Evolutionary conservation across 1,139 yeast genomes (phyloP), one percentile per base, ranked within the genome.

Genomic region (Candida sp.): DNA sequence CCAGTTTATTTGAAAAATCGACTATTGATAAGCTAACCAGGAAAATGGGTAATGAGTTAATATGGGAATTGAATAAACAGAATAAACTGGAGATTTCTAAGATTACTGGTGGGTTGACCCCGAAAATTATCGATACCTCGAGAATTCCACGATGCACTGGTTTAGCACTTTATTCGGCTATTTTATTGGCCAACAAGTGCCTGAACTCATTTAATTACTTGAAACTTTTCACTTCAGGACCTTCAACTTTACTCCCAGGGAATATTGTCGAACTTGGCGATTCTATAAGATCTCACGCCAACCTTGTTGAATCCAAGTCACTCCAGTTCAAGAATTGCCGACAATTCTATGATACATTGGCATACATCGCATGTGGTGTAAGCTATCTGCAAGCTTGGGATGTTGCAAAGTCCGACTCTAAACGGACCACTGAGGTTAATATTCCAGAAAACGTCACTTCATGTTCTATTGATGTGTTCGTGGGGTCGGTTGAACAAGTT

Each of bases 401-500:
- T 8, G 43, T 48, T 25, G 61, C 71, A 0, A 45, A 46, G 23
- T 38, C 43, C 5, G 39, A 43, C 2, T 52, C 64, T 2, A 53
- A 52, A 2, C 69, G 63, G 37, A 55, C 66, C 5, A 60, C 68
- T 2, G 61, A 61, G 29, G 57, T 49, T 42, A 53, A 54, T 6
- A 49, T 62, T 1, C 46, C 44, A 8, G 47, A 45, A 3, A 45
- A 45, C 7, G 30, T 50, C 2, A 68, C 75, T 0, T 55, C 52
- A 19, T 70, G 73, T 67, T 45, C 62, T 1, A 51, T 61, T 19
- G 61, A 67, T 43, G 37, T 71, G 5, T 67, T 61, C 49, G 49
- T 64, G 1, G 75, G 71, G 0, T 68, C 74, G 0, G 53, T 66
- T 22, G 75, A 72, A 41, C 77, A 72, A 49, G 67, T 62, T 2